Evolutionary conservation across 768 basidiomycete species (phyloP), one percentile per base, ranked within the genome.

Genomic region (Psilocybe tampanensis): DNA sequence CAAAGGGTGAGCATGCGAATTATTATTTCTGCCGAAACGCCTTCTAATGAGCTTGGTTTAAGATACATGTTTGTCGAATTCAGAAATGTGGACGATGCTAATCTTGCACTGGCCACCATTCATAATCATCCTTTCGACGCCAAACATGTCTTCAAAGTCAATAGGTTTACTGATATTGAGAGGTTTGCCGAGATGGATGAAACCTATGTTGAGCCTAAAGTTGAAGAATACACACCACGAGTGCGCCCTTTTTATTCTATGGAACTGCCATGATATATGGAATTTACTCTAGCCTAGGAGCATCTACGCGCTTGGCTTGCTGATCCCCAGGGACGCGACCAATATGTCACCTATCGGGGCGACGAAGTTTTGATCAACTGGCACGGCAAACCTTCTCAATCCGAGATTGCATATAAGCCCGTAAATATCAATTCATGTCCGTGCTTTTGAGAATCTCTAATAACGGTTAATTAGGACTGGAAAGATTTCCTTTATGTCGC

Each of bases 271-370:
- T 48, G 23, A 41, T 32, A 32, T 47, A 22, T 19, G 41, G 13
- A 22, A 33, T 26, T 52, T 15, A 56, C 50, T 49, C 26, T 29
- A 57, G 55, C 55, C 56, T 62, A 98, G 94, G 97, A 98, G 70
- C 95, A 99, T 76, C 82, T 98, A 59, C 86, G 93, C 45, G 90
- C 92, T 51, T 99, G 96, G 95, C 82, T 98, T 52, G 92, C 87
- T 22, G 97, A 99, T 74, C 79, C 86, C 21, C 87, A 89, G 72
- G 94, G 95, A 33, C 89, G 96, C 59, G 97, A 99, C 72, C 97
- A 99, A 70, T 94, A 94, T 76, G 88, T 93, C 55, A 95, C 93
- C 36, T 95, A 96, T 72, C 86, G 93, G 36, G 93, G 92, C 45
- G 92, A 95, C 65, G 91, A 95, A 61, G 92, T 95, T 51, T 82